phyloP scores from a whole-genome alignment of 108 stramenopile genomes.

The Skeletonema menzelii region DNA sequence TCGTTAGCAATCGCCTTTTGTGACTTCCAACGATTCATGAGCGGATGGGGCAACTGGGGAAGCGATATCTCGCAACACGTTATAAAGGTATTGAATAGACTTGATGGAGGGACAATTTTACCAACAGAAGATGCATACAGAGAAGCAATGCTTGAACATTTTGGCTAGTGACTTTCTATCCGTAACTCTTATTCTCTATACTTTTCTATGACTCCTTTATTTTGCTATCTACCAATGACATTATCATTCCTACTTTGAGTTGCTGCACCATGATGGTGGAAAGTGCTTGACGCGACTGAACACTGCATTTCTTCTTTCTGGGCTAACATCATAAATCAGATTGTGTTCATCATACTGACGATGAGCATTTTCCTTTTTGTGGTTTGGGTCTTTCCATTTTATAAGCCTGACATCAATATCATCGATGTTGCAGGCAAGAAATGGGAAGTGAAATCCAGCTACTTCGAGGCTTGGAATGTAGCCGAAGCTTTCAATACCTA shows the following conservation, averaged over 20 bases:
- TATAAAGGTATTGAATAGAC: conserved; percentile 31
- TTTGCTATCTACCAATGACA: neutral
- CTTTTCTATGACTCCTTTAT: neutral
- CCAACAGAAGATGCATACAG: conserved; percentile 61
- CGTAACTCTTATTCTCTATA: neutral
- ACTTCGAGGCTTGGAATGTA: conserved; percentile 62
- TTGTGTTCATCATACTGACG: conserved; percentile 62
- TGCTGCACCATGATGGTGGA: conserved; percentile 25
- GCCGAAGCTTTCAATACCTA: conserved; percentile 50
- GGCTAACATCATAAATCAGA: conserved; percentile 72
- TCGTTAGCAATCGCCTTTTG: conserved; percentile 63
- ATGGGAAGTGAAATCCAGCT: conserved; percentile 61
- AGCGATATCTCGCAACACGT: conserved; percentile 46
- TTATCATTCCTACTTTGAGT: neutral
- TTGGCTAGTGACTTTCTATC: conserved; percentile 37
- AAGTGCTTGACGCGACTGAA: conserved; percentile 65
- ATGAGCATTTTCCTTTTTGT: conserved; percentile 2
- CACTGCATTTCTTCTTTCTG: conserved; percentile 10
- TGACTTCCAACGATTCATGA: conserved; percentile 71
- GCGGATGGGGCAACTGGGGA: conserved; percentile 79
- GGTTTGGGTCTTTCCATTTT: conserved; percentile 61
- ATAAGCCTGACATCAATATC: conserved; percentile 64
- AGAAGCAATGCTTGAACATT: conserved; percentile 51
- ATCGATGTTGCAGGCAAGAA: conserved; percentile 70
- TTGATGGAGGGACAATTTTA: conserved; percentile 60